Evolutionary conservation across 257 asterid species (phyloP), one percentile per base, ranked within the genome.

Genomic region (Gardenia jasminoides): DNA sequence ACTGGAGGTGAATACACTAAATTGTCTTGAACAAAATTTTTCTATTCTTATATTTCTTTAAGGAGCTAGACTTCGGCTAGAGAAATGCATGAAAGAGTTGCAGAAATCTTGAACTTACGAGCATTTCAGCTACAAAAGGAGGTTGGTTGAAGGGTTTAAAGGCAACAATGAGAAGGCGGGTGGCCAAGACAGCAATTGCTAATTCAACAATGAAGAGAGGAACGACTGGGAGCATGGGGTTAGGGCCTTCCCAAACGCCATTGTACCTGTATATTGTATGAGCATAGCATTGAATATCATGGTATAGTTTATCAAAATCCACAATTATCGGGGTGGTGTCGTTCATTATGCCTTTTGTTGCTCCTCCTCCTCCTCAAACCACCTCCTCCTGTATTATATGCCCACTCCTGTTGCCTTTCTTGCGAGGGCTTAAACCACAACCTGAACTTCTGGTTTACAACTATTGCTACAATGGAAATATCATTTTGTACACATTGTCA

Each of bases 181-280:
- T 86, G 78, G 85, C 52, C 78, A 79, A 65, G 69, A 96, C 87
- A 67, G 97, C 89, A 16, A 91, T 10, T 1, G 92, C 88, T 12
- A 96, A 85, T 83, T 96, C 97, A 79, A 89, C 30, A 79, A 96
- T 83, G 88, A 96, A 93, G 87, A 93, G 97, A 80, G 98, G 94
- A 17, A 96, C 89, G 85, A 91, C 89, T 84, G 99, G 98, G 2
- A 87, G 80, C 70, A 92, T 84, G 6, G 99, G 99, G 79, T 93
- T 90, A 20, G 98, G 98, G 1, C 97, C 97, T 80, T 93, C 97
- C 99, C 99, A 96, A 13, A 96, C 92, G 7, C 99, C 99, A 79
- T 93, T 96, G 68, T 89, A 80, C 84, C 99, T 80, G 80, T 89
- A 93, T 74, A 96, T 90, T 19, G 91, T 92, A 33, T 92, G 90